These are phyloP conservation scores for Thelonectria discophora DNA, from an alignment of 2,329 filamentous ascomycete species.

Conservation along the genomic window DNA sequence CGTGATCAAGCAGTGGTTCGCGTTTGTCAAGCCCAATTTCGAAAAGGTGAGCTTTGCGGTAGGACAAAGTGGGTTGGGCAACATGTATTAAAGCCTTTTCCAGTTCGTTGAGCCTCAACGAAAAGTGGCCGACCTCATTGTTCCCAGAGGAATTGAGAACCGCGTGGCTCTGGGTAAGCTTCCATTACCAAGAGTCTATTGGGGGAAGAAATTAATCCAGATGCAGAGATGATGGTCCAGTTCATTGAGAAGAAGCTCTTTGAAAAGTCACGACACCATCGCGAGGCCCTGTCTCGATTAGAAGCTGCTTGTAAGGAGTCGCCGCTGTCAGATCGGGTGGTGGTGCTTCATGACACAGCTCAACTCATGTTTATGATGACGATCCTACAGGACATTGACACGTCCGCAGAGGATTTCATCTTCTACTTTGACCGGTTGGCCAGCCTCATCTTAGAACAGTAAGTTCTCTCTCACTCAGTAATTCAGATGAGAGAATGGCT, in stretches of 20 bases:
- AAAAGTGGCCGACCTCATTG: conserved; percentile 92
- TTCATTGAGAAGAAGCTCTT: conserved; percentile 89
- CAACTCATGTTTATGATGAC: conserved; percentile 92
- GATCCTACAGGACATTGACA: conserved; percentile 83
- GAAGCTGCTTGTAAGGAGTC: conserved; percentile 76
- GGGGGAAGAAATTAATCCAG: conserved; percentile 14
- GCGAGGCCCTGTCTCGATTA: conserved; percentile 78
- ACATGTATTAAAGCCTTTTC: conserved; percentile 23
- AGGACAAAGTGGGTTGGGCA: not conserved
- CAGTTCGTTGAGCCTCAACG: conserved; percentile 90
- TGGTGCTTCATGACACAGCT: conserved; percentile 77
- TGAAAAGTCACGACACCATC: conserved; percentile 85
- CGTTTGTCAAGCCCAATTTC: conserved; percentile 96
- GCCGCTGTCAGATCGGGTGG: conserved; percentile 77
- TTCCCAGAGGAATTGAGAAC: conserved; percentile 94
- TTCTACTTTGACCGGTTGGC: conserved; percentile 96
- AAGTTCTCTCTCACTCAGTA: conserved; percentile 39
- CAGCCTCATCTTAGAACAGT: conserved; percentile 84
- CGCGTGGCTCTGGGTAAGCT: conserved; percentile 81
- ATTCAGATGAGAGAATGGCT: not conserved
- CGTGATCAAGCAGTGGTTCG: conserved; percentile 98
- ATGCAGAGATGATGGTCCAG: conserved; percentile 85
- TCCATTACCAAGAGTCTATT: not conserved
- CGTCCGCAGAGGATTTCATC: conserved; percentile 87
- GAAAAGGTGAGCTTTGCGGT: conserved; percentile 64